Base-by-base conservation (phyloP, 352 stramenopile species). In the Phytopythium delawarense region DNA sequence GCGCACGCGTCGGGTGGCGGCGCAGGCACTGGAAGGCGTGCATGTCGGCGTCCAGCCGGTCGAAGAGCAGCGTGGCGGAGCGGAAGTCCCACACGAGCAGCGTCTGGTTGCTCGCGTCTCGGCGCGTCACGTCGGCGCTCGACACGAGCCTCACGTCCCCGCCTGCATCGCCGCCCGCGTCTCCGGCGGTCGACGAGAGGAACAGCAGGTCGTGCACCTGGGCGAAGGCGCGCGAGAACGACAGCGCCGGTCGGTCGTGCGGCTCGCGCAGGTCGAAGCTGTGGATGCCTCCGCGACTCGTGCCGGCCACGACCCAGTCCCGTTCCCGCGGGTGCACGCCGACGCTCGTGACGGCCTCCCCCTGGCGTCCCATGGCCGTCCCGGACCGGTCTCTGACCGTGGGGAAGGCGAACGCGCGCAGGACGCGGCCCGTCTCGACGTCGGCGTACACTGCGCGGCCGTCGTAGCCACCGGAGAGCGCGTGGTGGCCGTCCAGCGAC, bases 11-110 rank as follows among this genome's bases (percentile, higher is more conserved):
- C 2, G 81, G 81, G 62, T 90, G 81, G 18, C 71, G 50, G 18
- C 72, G 67, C 28, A 90, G 58, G 56, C 73, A 75, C 44, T 67
- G 64, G 67, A 83, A 81, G 11, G 75, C 65, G 16, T 75, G 65
- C 60, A 87, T 63, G 20, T 84, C 78, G 12, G 51, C 60, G 59
- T 87, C 69, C 1, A 90, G 59, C 5, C 71, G 76, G 58, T 88
- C 76, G 15, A 67, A 75, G 30, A 90, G 66, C 40, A 87, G 61
- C 4, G 71, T 63, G 12, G 61, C 40, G 2, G 78, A 81, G 28
- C 71, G 69, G 18, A 74, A 75, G 53, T 90, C 81, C 81, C 81
- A 90, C 45, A 90, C 78, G 20, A 87, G 57, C 52, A 90, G 69
- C 39, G 81, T 88, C 60, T 84, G 76, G 59, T 88, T 78, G 63